Conservation (phyloP, 2,329 filamentous ascomycete genomes). For the Ophiostoma quercus region DNA sequence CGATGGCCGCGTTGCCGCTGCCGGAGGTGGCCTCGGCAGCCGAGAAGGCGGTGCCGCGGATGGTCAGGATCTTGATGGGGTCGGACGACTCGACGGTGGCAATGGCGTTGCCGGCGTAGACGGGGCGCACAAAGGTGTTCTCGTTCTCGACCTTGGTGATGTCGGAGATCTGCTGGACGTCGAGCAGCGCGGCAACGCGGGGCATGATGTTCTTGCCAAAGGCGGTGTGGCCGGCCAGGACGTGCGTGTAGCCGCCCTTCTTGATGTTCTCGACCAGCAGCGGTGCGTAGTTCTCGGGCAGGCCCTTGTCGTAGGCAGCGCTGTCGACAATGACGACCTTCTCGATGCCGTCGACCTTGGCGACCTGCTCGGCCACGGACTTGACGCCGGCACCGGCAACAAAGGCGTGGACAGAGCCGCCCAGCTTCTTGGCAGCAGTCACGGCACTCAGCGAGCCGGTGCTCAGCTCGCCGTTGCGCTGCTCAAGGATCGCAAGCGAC, state of each 20-base stretch:
- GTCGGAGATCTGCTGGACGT: conserved; percentile 90
- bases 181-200: conserved; percentile 82
- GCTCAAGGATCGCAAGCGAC: conserved; percentile 86
- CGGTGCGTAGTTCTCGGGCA: conserved; percentile 92
- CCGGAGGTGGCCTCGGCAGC: conserved; percentile 56
- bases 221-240: conserved; percentile 84
- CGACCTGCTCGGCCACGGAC: conserved; percentile 70
- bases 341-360: conserved; percentile 83
- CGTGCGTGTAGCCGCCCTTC: conserved; percentile 87
- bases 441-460: conserved; percentile 76
- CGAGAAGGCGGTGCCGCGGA: conserved; percentile 88
- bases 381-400: conserved; percentile 77
- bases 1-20: conserved; percentile 65
- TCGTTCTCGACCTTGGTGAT: conserved; percentile 81
- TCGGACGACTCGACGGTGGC: conserved; percentile 90
- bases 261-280: conserved; percentile 94
- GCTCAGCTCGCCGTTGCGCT: conserved; percentile 83
- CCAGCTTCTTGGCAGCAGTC: conserved; percentile 79
- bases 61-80: conserved; percentile 78
- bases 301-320: conserved; percentile 83
- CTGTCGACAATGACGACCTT: conserved; percentile 90
- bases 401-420: conserved; percentile 79
- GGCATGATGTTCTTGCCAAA: conserved; percentile 96
- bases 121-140: conserved; percentile 91
- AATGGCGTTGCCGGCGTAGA: conserved; percentile 97